These are phyloP conservation scores for Ceratocystis huliohia DNA, from an alignment of 2,329 filamentous ascomycete genomes.

Conservation along the genomic window DNA sequence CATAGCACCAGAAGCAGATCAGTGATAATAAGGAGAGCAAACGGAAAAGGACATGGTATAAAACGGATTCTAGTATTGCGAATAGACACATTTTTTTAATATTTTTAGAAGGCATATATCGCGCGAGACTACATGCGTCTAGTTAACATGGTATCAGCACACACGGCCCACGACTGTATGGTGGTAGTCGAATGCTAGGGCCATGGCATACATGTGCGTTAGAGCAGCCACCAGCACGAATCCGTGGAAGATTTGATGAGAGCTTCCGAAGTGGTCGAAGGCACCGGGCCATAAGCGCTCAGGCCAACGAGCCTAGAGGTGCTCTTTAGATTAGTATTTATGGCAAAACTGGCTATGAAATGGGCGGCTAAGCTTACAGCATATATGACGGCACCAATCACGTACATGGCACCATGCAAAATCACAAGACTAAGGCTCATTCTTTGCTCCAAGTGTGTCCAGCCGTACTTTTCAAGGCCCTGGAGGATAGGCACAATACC, in stretches of 20 bases:
- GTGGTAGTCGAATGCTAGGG: slow-evolving; percentile 75
- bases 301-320: slow-evolving; percentile 56
- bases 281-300: slow-evolving; percentile 64
- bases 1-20: slow-evolving; percentile 24
- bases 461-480: slow-evolving; percentile 55
- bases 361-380: slow-evolving; percentile 44
- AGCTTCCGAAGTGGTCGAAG: slow-evolving; percentile 86
- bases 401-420: slow-evolving; percentile 70
- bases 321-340: neutral
- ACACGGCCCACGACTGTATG: slow-evolving; percentile 48
- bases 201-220: slow-evolving; percentile 67
- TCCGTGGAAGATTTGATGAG: slow-evolving; percentile 92
- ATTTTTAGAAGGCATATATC: too few relatives aligned
- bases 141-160: slow-evolving; percentile 29
- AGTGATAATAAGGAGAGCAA: slow-evolving; percentile 25
- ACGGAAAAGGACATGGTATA: neutral
- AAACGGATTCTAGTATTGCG: slow-evolving; percentile 15
- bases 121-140: too few relatives aligned
- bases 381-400: slow-evolving; percentile 74
- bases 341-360: slow-evolving; percentile 2
- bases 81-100: neutral
- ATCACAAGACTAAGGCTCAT: slow-evolving; percentile 75
- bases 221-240: slow-evolving; percentile 72
- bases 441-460: slow-evolving; percentile 50
- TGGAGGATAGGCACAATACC: slow-evolving; percentile 75